These are phyloP conservation scores for Quaeritorhiza haematococci DNA, from an alignment of 371 early-diverging fungal species.

Conservation along the genomic window DNA sequence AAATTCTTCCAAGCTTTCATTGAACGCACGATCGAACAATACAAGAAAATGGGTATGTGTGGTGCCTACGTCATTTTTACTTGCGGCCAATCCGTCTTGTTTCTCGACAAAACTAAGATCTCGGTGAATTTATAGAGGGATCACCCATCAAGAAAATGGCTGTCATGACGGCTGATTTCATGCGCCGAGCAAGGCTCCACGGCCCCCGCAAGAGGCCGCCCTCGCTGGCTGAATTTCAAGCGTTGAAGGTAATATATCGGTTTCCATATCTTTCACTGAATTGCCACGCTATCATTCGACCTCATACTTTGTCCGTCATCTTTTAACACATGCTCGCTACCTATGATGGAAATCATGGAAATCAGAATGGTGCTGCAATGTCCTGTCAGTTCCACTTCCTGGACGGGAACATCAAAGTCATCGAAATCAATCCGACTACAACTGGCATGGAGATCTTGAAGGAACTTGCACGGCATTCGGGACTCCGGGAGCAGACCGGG, in stretches of 20 bases:
- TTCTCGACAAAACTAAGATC: too few relatives aligned
- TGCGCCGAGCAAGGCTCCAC: slow-evolving; percentile 28
- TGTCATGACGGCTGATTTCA: too few relatives aligned
- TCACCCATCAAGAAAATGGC: slow-evolving; percentile 12
- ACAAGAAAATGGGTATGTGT: slow-evolving; percentile 8
- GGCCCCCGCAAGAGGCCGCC: slow-evolving; percentile 35
- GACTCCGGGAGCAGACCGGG: slow-evolving; percentile 25
- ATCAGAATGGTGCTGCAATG: slow-evolving; percentile 10
- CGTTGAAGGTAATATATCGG: slow-evolving; percentile 20
- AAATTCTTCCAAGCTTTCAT: slow-evolving; percentile 37
- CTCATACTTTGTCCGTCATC: too few relatives aligned
- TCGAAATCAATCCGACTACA: slow-evolving; percentile 27
- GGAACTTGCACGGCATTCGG: slow-evolving; percentile 27
- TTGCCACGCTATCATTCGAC: not conserved
- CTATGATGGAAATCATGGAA: not conserved
- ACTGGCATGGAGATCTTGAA: slow-evolving; percentile 37
- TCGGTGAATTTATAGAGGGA: slow-evolving; percentile 7
- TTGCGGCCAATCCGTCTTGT: too few relatives aligned
- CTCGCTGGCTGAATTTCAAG: slow-evolving; percentile 24
- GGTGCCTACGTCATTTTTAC: too few relatives aligned
- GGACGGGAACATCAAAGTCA: slow-evolving; percentile 26
- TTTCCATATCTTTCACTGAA: not conserved
- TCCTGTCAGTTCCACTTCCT: slow-evolving; percentile 30
- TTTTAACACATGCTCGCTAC: too few relatives aligned
- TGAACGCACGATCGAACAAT: slow-evolving; percentile 15